phyloP scores from a whole-genome alignment of 495 filamentous ascomycete species.

The Penicillium cinerascens region DNA sequence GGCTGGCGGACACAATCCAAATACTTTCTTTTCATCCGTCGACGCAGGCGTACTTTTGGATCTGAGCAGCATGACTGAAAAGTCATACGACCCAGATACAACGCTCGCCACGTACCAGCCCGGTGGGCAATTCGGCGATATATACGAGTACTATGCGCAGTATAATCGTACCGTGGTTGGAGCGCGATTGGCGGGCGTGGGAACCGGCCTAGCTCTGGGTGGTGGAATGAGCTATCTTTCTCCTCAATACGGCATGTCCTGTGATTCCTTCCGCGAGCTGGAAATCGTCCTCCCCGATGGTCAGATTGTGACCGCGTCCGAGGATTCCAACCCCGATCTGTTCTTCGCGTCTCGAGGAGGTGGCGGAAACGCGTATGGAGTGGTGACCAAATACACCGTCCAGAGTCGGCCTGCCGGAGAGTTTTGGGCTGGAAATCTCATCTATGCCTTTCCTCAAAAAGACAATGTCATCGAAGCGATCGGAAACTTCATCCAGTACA shows the following conservation, averaged over 20 bases:
- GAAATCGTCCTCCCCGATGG: slow-evolving; percentile 53
- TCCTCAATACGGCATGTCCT: slow-evolving; percentile 36
- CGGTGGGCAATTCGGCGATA: slow-evolving; percentile 29
- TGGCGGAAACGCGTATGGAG: slow-evolving; percentile 48
- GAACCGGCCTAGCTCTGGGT: slow-evolving; percentile 31
- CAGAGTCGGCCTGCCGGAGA: slow-evolving; percentile 25
- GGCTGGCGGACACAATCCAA: slow-evolving; percentile 44
- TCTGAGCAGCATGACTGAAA: slow-evolving; percentile 25
- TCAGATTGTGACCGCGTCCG: slow-evolving; percentile 43
- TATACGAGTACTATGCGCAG: slow-evolving; percentile 29
- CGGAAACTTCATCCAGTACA: slow-evolving; percentile 29
- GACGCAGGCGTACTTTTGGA: slow-evolving; percentile 45
- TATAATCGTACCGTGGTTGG: slow-evolving; percentile 33
- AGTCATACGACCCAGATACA: slow-evolving; percentile 28
- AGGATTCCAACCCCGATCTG: slow-evolving; percentile 50
- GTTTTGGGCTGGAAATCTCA: slow-evolving; percentile 30
- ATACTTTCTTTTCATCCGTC: slow-evolving; percentile 38
- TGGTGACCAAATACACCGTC: slow-evolving; percentile 38
- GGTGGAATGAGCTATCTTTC: slow-evolving; percentile 36
- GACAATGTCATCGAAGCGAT: slow-evolving; percentile 25
- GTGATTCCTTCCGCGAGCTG: slow-evolving; percentile 31
- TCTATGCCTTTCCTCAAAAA: slow-evolving; percentile 25
- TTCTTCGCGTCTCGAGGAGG: slow-evolving; percentile 56
- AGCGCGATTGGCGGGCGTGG: slow-evolving; percentile 29
- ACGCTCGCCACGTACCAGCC: slow-evolving; percentile 32